Evolutionary conservation across 306 rosid species (phyloP), one percentile per base, ranked within the genome.

Genomic region (Mimosa pudica): DNA sequence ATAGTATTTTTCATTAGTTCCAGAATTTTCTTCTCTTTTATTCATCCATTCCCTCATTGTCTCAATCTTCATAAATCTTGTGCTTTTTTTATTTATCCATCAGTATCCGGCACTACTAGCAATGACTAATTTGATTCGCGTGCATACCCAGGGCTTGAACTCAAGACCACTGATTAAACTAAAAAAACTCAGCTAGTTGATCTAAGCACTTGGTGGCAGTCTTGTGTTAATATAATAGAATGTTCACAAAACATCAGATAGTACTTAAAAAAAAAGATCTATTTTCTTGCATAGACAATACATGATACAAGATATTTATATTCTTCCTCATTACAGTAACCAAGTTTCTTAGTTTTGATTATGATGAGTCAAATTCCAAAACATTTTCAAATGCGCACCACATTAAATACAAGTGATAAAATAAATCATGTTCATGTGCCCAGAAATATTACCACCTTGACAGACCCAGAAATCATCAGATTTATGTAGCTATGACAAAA

Each of bases 381-480:
- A 33, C 48, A 61, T 38, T 38, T 51, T 74, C 72, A 68, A 49
- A 49, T 4, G 73, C 42, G 62, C 38, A 14, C 18, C 70, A 68
- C 30, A 57, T 55, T 60, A 64, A 67, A 30, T 60, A 74, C 77
- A 68, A 63, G 65, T 45, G 51, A 71, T 18, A 64, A 71, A 49
- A 54, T 35, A 4, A 47, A 72, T 24, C 20, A 47, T 8, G 47
- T 8, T 14, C 48, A 54, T n/a, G 67, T 42, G 67, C 74, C 73
- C 69, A 11, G 24, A 38, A 66, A 66, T 11, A 33, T 2, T 0
- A 63, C 13, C 20, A 64, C 46, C 6, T 5, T 61, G 38, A 24
- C 13, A 3, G 66, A 61, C 30, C 66, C 66, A 24, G 66, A 30
- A 36, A n/a, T 77, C 55, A 60, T 35, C 71, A 69, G 33, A 73